These are phyloP conservation scores for Calonectria montana DNA, from an alignment of 2,329 filamentous ascomycete species.

Conservation along the genomic window DNA sequence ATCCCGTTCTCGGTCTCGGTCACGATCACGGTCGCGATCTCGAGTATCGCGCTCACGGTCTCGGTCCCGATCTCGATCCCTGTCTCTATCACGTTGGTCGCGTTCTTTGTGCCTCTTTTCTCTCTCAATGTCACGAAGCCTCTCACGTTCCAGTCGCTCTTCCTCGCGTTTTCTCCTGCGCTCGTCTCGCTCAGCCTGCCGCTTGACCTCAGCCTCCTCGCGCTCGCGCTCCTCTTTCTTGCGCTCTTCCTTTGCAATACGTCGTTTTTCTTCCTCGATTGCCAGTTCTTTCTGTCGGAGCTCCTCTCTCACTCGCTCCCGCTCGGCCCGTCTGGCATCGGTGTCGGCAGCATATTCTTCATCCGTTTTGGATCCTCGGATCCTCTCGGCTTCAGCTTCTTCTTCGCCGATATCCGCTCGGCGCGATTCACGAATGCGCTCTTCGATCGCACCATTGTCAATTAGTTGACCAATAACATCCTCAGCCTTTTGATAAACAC, in stretches of 20 bases:
- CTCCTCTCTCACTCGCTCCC: constrained; percentile 71
- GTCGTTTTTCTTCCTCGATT: constrained; percentile 70
- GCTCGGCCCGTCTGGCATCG: constrained; percentile 67
- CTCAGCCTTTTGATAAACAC: constrained; percentile 79
- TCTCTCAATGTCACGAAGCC: constrained; percentile 53
- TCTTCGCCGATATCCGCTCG: constrained; percentile 76
- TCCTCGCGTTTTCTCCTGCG: constrained; percentile 63
- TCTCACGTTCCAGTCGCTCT: constrained; percentile 67
- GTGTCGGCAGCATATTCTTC: constrained; percentile 78
- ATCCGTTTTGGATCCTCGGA: constrained; percentile 77
- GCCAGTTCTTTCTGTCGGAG: constrained; percentile 68
- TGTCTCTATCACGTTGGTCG: constrained; percentile 51
- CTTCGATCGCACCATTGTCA: constrained; percentile 74
- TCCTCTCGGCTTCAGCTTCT: constrained; percentile 72
- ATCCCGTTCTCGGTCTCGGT: constrained; percentile 2
- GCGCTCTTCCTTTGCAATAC: constrained; percentile 68
- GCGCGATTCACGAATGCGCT: constrained; percentile 75
- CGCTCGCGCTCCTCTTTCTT: constrained; percentile 61
- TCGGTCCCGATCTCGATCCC: constrained; percentile 46
- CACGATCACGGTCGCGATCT: constrained; percentile 41
- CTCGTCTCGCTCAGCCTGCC: constrained; percentile 63
- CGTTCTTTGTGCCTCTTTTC: constrained; percentile 55
- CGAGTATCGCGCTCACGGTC: constrained; percentile 43
- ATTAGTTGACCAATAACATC: constrained; percentile 75
- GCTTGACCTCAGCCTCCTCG: constrained; percentile 61